Evolutionary conservation across 2,329 filamentous ascomycete genomes (phyloP).

Genomic region (Boeremia exigua): DNA sequence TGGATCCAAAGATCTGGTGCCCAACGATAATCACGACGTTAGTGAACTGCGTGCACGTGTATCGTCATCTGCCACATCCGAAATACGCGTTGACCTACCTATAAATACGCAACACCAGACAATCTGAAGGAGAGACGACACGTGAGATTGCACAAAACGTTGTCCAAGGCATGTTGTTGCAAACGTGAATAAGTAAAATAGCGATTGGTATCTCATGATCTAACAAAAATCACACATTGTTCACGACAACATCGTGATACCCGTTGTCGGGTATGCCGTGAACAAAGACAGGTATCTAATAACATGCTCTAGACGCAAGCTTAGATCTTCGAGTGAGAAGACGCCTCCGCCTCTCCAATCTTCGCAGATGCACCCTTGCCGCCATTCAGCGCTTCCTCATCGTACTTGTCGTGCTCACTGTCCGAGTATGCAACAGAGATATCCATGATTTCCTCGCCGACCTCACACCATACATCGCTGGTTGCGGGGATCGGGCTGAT

Average conservation of each 20-base stretch:
- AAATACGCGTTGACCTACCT: background rate
- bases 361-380: constrained; percentile 16
- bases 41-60: no score
- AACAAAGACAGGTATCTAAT: background rate
- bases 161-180: background rate
- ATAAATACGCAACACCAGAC: background rate
- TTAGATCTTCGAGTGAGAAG: background rate
- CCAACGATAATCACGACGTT: background rate
- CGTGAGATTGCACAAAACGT: background rate
- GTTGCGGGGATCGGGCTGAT: constrained; percentile 75
- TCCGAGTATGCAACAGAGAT: constrained; percentile 34
- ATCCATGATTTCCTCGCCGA: constrained; percentile 56
- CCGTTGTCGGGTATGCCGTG: constrained; percentile 6
- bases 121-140: background rate
- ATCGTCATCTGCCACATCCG: background rate
- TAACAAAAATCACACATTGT: background rate
- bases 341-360: constrained; percentile 19
- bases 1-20: background rate
- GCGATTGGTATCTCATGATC: constrained; percentile 10
- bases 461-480: constrained; percentile 78
- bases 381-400: constrained; percentile 36
- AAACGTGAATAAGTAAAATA: background rate
- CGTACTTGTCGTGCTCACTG: constrained; percentile 33
- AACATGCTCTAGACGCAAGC: background rate
- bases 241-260: constrained; percentile 11